Conservation (phyloP, 192 early-diverging fungal genomes). For the Backusella sp. region DNA sequence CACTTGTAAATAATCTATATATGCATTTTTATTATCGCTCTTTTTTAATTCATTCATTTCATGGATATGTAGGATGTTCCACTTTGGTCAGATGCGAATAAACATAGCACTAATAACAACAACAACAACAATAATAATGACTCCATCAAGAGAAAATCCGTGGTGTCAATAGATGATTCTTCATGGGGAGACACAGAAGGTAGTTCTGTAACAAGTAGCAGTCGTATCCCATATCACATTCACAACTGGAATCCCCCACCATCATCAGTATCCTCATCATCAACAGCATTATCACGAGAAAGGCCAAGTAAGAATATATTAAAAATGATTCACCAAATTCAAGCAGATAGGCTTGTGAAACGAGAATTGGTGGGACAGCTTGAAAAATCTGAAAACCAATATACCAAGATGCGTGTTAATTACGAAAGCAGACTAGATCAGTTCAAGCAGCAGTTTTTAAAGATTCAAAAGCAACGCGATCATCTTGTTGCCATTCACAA, state of each 20-base stretch:
- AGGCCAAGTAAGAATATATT: constrained; percentile 21
- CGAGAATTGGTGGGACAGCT: constrained; percentile 54
- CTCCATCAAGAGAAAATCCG: constrained; percentile 20
- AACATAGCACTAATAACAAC: constrained; percentile 10
- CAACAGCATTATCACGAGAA: not conserved
- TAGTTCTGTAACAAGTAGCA: constrained; percentile 15
- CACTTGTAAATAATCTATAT: constrained; percentile 16
- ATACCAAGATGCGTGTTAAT: constrained; percentile 47
- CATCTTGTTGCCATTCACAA: constrained; percentile 20
- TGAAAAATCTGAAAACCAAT: constrained; percentile 52
- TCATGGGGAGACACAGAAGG: constrained; percentile 23
- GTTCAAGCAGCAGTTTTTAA: constrained; percentile 54
- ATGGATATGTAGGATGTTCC: constrained; percentile 26
- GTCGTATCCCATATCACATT: not conserved
- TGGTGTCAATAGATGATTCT: constrained; percentile 21
- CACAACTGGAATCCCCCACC: not conserved
- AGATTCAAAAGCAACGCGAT: constrained; percentile 55
- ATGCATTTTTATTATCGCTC: not conserved
- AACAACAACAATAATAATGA: not conserved
- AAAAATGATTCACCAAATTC: constrained; percentile 54
- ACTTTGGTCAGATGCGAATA: constrained; percentile 31
- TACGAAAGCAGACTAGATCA: constrained; percentile 68
- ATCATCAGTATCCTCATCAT: not conserved
- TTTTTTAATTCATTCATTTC: not conserved
- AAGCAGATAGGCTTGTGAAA: constrained; percentile 52